Conservation (phyloP, 2,329 filamentous ascomycete genomes). For the Emericellopsis atlantica region DNA sequence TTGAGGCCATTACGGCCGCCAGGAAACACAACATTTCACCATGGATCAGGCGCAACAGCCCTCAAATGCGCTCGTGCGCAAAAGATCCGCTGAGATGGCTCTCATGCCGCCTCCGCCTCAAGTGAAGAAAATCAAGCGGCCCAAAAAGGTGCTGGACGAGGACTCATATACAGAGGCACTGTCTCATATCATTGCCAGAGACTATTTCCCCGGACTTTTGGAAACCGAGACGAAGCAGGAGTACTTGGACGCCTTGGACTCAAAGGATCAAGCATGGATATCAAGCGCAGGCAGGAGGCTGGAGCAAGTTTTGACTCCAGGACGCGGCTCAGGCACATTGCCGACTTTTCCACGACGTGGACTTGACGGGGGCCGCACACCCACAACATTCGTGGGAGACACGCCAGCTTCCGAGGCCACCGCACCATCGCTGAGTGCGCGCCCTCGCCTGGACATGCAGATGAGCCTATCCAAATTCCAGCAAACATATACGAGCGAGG, state of each 20-base stretch:
- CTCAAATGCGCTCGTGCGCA: constrained; percentile 52
- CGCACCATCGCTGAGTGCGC: constrained; percentile 18
- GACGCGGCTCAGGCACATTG: constrained; percentile 23
- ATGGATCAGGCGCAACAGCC: constrained; percentile 22
- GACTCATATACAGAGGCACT: constrained; percentile 84
- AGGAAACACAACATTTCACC: constrained; percentile 1
- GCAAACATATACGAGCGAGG: constrained; percentile 88
- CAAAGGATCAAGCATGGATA: constrained; percentile 77
- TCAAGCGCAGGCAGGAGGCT: constrained; percentile 62
- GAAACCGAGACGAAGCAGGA: constrained; percentile 83
- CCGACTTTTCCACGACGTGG: constrained; percentile 11
- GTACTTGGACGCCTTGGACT: constrained; percentile 83
- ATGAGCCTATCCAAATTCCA: constrained; percentile 82
- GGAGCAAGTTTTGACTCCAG: constrained; percentile 71
- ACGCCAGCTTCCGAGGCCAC: constrained; percentile 53
- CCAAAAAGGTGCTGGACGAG: constrained; percentile 79
- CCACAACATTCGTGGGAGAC: constrained; percentile 55
- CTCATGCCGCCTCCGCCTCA: constrained; percentile 78
- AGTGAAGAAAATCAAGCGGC: constrained; percentile 82
- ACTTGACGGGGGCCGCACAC: constrained; percentile 36
- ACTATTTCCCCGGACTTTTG: constrained; percentile 88
- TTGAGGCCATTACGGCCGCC: not conserved
- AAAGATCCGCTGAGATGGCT: constrained; percentile 51
- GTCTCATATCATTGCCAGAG: constrained; percentile 87
- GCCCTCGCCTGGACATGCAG: constrained; percentile 52